phyloP scores from a whole-genome alignment of 2,329 filamentous ascomycete genomes.

The Cordyceps tenuipes region DNA sequence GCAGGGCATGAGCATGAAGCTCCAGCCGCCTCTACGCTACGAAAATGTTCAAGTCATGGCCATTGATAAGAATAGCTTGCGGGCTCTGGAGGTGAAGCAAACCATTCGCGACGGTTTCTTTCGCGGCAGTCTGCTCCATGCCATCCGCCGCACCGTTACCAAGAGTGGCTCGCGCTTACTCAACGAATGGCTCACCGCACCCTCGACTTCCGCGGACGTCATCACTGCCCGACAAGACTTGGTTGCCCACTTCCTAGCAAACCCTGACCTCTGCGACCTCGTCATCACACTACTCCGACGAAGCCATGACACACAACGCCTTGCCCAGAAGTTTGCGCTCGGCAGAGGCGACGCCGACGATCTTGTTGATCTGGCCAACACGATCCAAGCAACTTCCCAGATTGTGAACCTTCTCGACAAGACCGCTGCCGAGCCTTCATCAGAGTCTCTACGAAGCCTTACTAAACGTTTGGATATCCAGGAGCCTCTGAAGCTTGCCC shows the following conservation, averaged over 20 bases:
- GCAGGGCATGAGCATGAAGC: constrained; percentile 67
- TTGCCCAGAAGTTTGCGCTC: constrained; percentile 90
- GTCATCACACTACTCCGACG: constrained; percentile 60
- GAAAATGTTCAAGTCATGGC: constrained; percentile 71
- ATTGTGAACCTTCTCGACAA: constrained; percentile 44
- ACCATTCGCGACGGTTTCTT: constrained; percentile 74
- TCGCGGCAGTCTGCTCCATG: constrained; percentile 80
- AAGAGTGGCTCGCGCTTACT: constrained; percentile 83
- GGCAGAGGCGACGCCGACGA: constrained; percentile 90
- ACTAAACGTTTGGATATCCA: constrained; percentile 55
- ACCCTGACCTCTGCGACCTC: constrained; percentile 60
- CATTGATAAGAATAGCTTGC: constrained; percentile 87
- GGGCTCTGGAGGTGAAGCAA: constrained; percentile 78
- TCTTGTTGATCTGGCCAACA: constrained; percentile 72
- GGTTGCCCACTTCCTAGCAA: constrained; percentile 63
- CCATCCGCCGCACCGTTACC: constrained; percentile 82
- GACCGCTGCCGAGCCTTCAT: constrained; percentile 10
- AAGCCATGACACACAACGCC: constrained; percentile 77
- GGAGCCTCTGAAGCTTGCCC: constrained; percentile 59
- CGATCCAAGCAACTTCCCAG: constrained; percentile 64
- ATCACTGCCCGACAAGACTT: constrained; percentile 78
- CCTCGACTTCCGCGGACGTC: constrained; percentile 73
- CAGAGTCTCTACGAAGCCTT: constrained; percentile 36
- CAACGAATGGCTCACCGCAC: constrained; percentile 77
- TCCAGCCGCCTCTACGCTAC: constrained; percentile 73